Evolutionary conservation across 2,329 filamentous ascomycete genomes (phyloP), one percentile per base, ranked within the genome.

Genomic region (Talaromyces sp.): DNA sequence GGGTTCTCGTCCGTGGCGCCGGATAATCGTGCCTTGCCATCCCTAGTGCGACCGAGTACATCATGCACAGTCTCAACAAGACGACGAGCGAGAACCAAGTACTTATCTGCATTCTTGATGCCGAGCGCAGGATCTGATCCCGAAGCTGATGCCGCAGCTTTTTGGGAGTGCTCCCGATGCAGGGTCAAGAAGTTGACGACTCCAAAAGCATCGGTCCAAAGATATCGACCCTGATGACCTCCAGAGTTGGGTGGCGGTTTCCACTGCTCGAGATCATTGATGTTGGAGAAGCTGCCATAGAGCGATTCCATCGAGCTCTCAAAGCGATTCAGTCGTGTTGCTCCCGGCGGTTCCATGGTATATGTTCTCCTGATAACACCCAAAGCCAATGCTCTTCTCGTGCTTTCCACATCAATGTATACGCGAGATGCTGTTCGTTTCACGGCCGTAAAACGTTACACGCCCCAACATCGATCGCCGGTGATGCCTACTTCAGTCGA

Each of bases 151-250:
- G 59, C 59, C 9, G 58, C 2, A 18, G 28, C 44, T n/a, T 63
- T 60, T 18, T 62, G 61, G 5, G 63, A 65, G 39, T 69, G 73
- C 64, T 82, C 77, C 5, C 73, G 73, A 65, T 80, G 76, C 2
- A 87, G 76, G 2, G 84, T 86, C 46, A 86, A 70, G 65, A 87
- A 80, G 69, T 86, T 85, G 63, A 86, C 67, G 7, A 87, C 81
- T 3, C 83, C 84, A 67, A 86, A 86, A 0, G 84, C 83, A 66
- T 86, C 84, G 0, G 83, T 86, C 84, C 84, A 86, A 23, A 86
- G 77, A 68, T 86, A 86, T 16, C 84, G 80, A 21, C 84, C 84
- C n/a, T 75, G 76, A 66, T 85, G 82, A 11, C 83, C 84, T 6
- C 82, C 83, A 0, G 82, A 79, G 31, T 76, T 78, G 1, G 77